Conservation (phyloP, 441 rosid genomes). For the Brassica hybrid region DNA sequence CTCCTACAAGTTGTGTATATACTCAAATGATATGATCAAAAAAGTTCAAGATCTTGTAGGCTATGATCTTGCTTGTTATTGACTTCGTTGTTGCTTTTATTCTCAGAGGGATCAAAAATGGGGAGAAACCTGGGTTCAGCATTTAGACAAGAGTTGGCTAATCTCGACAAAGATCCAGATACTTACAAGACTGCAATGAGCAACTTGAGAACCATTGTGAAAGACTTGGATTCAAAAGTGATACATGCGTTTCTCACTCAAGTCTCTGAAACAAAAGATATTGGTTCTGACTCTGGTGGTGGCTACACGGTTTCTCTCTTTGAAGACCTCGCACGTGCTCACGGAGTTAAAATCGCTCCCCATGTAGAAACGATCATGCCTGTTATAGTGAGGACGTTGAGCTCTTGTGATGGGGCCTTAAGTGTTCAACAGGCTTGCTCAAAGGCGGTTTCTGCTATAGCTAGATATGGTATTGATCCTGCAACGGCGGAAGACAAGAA, state of each 20-base stretch:
- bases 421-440: constrained; percentile 97
- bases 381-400: constrained; percentile 75
- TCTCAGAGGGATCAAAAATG: constrained; percentile 48
- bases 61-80: constrained; percentile 5
- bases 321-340: constrained; percentile 96
- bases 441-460: constrained; percentile 93
- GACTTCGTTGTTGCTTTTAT: constrained; percentile 20
- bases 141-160: constrained; percentile 72
- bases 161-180: constrained; percentile 88
- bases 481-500: constrained; percentile 77
- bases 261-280: constrained; percentile 91
- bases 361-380: constrained; percentile 86
- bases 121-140: constrained; percentile 80
- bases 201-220: constrained; percentile 83
- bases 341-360: constrained; percentile 88
- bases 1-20: no score
- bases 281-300: constrained; percentile 81
- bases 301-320: constrained; percentile 95
- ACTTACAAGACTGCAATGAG: constrained; percentile 81
- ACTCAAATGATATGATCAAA: no score
- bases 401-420: constrained; percentile 78
- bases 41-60: background rate
- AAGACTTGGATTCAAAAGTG: constrained; percentile 79
- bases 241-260: constrained; percentile 88
- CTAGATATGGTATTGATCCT: constrained; percentile 93